phyloP scores from a whole-genome alignment of 768 basidiomycete genomes.

The Leccinum boreale region DNA sequence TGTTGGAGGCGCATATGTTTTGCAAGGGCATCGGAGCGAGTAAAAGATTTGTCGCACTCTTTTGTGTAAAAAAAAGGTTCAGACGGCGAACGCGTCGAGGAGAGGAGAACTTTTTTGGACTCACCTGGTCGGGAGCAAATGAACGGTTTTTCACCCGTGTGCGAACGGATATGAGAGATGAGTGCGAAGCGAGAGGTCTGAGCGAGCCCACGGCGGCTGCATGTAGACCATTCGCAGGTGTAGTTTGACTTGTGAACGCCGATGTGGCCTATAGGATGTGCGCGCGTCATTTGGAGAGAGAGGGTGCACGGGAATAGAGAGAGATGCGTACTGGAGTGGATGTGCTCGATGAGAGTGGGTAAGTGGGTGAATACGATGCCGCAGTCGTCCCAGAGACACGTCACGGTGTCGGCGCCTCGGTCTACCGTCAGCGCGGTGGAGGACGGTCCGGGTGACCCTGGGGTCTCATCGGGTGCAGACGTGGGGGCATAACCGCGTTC shows the following conservation, averaged over 20 bases:
- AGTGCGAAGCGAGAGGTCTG: conserved; percentile 90
- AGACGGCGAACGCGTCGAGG: background rate
- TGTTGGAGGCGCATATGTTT: conserved; percentile 93
- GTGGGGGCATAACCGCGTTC: conserved; percentile 18
- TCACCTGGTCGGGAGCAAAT: conserved; percentile 75
- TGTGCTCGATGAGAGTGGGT: conserved; percentile 75
- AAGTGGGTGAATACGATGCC: conserved; percentile 69
- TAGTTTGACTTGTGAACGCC: conserved; percentile 82
- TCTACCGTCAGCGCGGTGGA: conserved; percentile 16
- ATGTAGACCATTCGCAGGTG: conserved; percentile 87
- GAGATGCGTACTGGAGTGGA: conserved; percentile 64
- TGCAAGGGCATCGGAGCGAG: conserved; percentile 88
- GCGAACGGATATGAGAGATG: conserved; percentile 85
- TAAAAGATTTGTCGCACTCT: conserved; percentile 97
- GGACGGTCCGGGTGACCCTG: conserved; percentile 22
- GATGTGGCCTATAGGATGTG: conserved; percentile 58
- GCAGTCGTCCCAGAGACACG: conserved; percentile 85
- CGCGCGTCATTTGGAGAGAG: background rate
- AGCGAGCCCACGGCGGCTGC: conserved; percentile 71
- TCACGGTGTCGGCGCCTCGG: conserved; percentile 52
- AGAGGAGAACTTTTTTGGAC: conserved; percentile 19
- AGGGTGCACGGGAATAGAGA: too few relatives aligned
- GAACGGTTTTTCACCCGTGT: conserved; percentile 95
- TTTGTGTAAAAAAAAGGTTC: conserved; percentile 25
- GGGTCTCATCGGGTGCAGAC: conserved; percentile 12